Percentiles rank a stretch among this genome's conserved stretches.
Evolutionary conservation across 2,329 filamentous ascomycete genomes (phyloP).

Genomic region (Hypomyces perniciosus): DNA sequence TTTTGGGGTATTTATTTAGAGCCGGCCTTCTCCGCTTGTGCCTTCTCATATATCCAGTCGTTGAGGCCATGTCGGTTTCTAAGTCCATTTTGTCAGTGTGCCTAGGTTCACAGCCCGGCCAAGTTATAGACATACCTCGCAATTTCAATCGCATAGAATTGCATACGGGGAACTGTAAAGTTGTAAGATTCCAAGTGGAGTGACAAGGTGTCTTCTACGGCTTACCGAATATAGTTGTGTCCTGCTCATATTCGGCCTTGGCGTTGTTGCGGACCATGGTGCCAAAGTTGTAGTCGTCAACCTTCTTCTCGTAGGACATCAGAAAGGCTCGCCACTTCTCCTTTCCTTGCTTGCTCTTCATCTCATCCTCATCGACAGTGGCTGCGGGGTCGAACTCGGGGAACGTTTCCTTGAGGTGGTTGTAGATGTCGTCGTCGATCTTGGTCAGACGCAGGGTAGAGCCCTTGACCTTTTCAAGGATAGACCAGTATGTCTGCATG

Average conservation of each 20-base stretch:
- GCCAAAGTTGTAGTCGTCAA: conserved; percentile 98
- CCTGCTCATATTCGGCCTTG: conserved; percentile 77
- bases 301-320: conserved; percentile 84
- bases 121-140: conserved; percentile 27
- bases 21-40: conserved; percentile 51
- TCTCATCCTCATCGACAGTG: conserved; percentile 81
- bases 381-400: conserved; percentile 83
- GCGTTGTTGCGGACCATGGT: conserved; percentile 80
- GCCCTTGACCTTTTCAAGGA: conserved; percentile 84
- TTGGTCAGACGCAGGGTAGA: conserved; percentile 88
- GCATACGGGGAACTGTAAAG: conserved; percentile 46
- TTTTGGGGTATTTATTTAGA: conserved; percentile 14
- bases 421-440: conserved; percentile 90
- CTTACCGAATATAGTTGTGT: conserved; percentile 87
- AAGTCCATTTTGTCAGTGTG: conserved; percentile 32
- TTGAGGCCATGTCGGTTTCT: conserved; percentile 86
- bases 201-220: neutral
- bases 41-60: conserved; percentile 92
- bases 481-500: conserved; percentile 93
- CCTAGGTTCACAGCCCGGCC: neutral
- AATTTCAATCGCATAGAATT: conserved; percentile 51
- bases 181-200: neutral
- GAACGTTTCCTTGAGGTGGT: conserved; percentile 80
- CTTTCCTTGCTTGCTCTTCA: conserved; percentile 97
- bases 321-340: conserved; percentile 93